These are phyloP conservation scores for Fusarium caatingaense DNA, from an alignment of 2,329 filamentous ascomycete genomes.

Conservation along the genomic window DNA sequence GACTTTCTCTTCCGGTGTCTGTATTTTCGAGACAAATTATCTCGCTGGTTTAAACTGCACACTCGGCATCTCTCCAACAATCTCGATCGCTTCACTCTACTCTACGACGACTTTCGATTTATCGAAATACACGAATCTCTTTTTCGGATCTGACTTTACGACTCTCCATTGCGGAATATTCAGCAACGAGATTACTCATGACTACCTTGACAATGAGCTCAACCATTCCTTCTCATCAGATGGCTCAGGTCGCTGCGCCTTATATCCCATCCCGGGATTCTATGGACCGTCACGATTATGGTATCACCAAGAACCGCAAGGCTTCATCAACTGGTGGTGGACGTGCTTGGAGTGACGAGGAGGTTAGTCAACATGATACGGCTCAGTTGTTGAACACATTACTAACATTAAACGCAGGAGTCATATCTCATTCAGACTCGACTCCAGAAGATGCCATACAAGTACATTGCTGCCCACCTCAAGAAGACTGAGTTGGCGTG, in stretches of 20 bases:
- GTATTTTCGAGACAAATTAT: conserved; percentile 43
- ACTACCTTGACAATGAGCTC: conserved; percentile 36
- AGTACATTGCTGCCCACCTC: conserved; percentile 85
- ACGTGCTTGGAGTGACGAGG: conserved; percentile 86
- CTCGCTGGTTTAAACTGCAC: conserved; percentile 44
- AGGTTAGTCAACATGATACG: conserved; percentile 63
- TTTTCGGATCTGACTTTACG: conserved; percentile 14
- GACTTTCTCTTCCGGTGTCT: conserved; percentile 34
- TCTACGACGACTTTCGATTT: conserved; percentile 34
- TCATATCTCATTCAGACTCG: conserved; percentile 85
- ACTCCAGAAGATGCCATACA: conserved; percentile 90
- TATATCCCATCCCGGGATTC: conserved; percentile 66
- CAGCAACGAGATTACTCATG: conserved; percentile 31
- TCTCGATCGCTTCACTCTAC: conserved; percentile 32
- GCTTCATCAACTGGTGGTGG: conserved; percentile 77
- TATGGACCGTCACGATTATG: conserved; percentile 68
- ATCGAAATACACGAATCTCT: conserved; percentile 31
- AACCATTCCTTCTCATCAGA: conserved; percentile 63
- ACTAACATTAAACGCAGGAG: conserved; percentile 65
- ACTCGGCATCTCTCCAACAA: conserved; percentile 38
- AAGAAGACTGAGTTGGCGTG: conserved; percentile 91
- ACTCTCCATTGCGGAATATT: conserved; percentile 34
- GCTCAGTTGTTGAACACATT: background rate
- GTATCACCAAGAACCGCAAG: conserved; percentile 74
- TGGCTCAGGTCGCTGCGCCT: conserved; percentile 56